phyloP scores from a whole-genome alignment of 257 asterid species.

The Nicotiana paniculata region DNA sequence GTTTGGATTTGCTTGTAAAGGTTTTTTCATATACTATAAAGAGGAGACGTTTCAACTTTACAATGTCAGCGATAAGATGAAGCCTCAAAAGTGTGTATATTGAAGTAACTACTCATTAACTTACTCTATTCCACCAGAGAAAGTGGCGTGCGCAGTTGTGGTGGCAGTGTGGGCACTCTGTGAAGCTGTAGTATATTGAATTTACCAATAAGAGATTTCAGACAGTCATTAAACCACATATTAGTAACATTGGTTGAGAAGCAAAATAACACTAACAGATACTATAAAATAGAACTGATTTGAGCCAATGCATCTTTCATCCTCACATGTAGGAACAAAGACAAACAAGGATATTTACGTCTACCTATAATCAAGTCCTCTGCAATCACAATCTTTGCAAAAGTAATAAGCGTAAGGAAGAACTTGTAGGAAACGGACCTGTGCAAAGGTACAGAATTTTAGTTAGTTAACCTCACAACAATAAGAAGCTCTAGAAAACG shows the following conservation, averaged over 20 bases:
- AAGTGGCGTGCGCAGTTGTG: slow-evolving; percentile 76
- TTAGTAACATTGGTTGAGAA: not conserved
- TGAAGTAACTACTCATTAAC: slow-evolving; percentile 12
- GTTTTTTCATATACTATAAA: slow-evolving; percentile 55
- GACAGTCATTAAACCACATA: not conserved
- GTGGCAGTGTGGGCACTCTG: slow-evolving; percentile 54
- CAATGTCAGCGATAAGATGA: not conserved
- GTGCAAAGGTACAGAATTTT: slow-evolving; percentile 15
- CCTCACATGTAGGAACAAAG: not conserved
- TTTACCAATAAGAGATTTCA: slow-evolving; percentile 2
- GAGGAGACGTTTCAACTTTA: slow-evolving; percentile 2
- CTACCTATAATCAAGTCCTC: slow-evolving; percentile 71
- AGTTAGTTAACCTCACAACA: not conserved
- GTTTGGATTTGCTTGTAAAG: slow-evolving; percentile 48
- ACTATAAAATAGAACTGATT: not conserved
- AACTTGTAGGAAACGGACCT: slow-evolving; percentile 82
- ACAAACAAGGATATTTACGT: not conserved
- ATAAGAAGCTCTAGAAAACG: not conserved
- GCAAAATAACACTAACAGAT: not conserved
- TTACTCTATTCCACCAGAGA: slow-evolving; percentile 94
- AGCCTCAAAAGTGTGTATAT: not conserved
- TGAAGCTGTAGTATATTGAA: slow-evolving; percentile 32
- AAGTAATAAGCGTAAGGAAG: slow-evolving; percentile 76
- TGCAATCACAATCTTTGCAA: slow-evolving; percentile 91
- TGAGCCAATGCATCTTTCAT: not conserved